Percentiles rank a stretch among this genome's conserved stretches.
Evolutionary conservation across 2,329 filamentous ascomycete genomes (phyloP).

Genomic region (Xylogone sp.): DNA sequence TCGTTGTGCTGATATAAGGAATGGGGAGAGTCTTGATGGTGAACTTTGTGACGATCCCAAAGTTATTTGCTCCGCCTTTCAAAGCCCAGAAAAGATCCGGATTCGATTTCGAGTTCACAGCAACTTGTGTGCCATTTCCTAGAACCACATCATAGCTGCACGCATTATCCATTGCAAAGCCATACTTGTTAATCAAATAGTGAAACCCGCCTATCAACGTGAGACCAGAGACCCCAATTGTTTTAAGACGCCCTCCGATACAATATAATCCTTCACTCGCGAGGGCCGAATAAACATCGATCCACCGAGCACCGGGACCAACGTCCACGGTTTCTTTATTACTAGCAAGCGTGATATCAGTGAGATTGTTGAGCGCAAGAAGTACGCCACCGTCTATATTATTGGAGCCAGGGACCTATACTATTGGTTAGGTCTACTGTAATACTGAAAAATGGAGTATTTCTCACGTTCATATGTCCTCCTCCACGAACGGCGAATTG

Average conservation of each 20-base stretch:
- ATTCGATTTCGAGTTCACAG: conserved; percentile 15
- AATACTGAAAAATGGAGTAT: too few species aligned
- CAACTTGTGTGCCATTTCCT: conserved; percentile 15
- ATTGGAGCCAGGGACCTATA: background rate
- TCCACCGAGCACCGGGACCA: conserved; percentile 32
- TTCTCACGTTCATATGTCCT: conserved; percentile 6
- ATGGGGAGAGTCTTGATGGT: conserved; percentile 20
- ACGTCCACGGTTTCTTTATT: conserved; percentile 27
- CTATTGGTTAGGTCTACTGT: background rate
- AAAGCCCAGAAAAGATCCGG: conserved; percentile 20
- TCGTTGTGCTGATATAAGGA: conserved; percentile 9
- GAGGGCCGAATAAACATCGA: conserved; percentile 29
- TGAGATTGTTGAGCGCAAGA: conserved; percentile 37
- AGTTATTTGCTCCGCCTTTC: conserved; percentile 22
- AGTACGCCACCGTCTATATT: conserved; percentile 44
- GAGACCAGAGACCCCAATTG: conserved; percentile 38
- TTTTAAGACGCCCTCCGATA: conserved; percentile 30
- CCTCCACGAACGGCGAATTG: conserved; percentile 8
- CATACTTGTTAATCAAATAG: conserved; percentile 32
- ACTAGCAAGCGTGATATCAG: conserved; percentile 18
- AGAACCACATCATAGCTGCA: conserved; percentile 38
- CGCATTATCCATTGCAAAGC: conserved; percentile 44
- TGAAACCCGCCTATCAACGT: conserved; percentile 27
- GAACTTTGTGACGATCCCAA: conserved; percentile 28
- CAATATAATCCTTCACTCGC: conserved; percentile 25